Base-by-base conservation (phyloP, 495 filamentous ascomycete genomes). In the Durotheca rogersii region DNA sequence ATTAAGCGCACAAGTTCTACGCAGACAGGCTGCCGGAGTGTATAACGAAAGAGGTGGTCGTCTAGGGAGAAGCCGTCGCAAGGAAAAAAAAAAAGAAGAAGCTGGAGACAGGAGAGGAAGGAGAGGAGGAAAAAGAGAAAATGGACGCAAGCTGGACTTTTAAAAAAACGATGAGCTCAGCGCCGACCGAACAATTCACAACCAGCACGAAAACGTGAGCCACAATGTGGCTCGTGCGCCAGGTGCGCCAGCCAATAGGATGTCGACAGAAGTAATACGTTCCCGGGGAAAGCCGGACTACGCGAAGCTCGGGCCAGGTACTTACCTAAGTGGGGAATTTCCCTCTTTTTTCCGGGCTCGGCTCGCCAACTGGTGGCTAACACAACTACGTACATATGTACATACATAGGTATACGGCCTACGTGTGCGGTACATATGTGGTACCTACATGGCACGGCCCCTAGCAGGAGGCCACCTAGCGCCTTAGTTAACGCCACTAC, bases 41-140 rank as follows among this genome's bases (percentile, higher is more conserved):
- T 27, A 69, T 62, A 70, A 73, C 71, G 60, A 49, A 58, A 65
- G 60, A 68, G 48, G 68, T 65, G 64, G 70, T 74, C 60, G 68
- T 65, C 74, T 75, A 78, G 70, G n/a, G n/a, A n/a, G n/a, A n/a
- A n/a, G n/a, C n/a, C n/a, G n/a, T n/a, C n/a, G n/a, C n/a, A n/a
- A n/a, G n/a, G n/a, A n/a, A n/a, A n/a, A 27, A 4, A 27, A 27
- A 27, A 27, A 27, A 27, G 9, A 33, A 36, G 4, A 23, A 14
- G 14, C 7, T 48, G 33, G 17, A 20, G 45, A 65, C 51, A 36
- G 36, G 29, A 53, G 46, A 20, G 56, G 53, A 41, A 59, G 25
- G 39, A 41, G 48, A 64, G 56, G 57, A 46, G 42, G 67, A 60
- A 41, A 45, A 40, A 54, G 58, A 58, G 53, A 65, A 56, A 58